Conservation (phyloP, 1,284 basidiomycete species). For the Cutaneotrichosporon dermatis region DNA sequence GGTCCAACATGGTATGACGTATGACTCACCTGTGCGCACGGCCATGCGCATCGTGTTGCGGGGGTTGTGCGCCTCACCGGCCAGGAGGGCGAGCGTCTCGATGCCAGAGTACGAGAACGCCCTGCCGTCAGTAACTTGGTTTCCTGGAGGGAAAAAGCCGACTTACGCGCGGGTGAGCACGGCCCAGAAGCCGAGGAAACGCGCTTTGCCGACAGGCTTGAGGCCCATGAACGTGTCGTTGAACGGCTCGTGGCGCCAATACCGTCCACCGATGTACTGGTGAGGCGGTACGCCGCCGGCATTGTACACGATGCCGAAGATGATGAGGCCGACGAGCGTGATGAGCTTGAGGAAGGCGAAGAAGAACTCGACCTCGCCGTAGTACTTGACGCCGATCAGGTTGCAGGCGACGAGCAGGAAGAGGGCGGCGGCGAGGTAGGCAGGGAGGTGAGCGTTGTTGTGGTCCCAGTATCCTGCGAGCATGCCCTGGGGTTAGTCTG, state of each 20-base stretch:
- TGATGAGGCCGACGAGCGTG: conserved; percentile 54
- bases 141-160: too few species aligned
- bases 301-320: conserved; percentile 64
- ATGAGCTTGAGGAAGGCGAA: conserved; percentile 61
- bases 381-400: conserved; percentile 15
- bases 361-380: conserved; percentile 57
- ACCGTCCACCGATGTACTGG: conserved; percentile 50
- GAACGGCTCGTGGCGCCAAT: conserved; percentile 59
- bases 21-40: conserved; percentile 52
- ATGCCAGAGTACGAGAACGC: conserved; percentile 38
- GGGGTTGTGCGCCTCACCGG: conserved; percentile 56
- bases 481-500: conserved; percentile 43
- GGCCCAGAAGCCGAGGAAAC: conserved; percentile 61
- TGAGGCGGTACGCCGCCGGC: conserved; percentile 64
- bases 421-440: conserved; percentile 16
- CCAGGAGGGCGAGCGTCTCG: conserved; percentile 49
- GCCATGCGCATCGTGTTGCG: conserved; percentile 67
- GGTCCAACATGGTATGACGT: too few species aligned
- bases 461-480: conserved; percentile 73
- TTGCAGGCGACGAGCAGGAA: conserved; percentile 8
- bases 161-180: conserved; percentile 50
- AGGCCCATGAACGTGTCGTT: conserved; percentile 40
- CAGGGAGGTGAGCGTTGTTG: conserved; percentile 16
- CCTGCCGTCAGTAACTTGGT: conserved; percentile 18
- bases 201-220: conserved; percentile 10